Conservation (phyloP, 805 yeast species). For the Clavispora fructus region DNA sequence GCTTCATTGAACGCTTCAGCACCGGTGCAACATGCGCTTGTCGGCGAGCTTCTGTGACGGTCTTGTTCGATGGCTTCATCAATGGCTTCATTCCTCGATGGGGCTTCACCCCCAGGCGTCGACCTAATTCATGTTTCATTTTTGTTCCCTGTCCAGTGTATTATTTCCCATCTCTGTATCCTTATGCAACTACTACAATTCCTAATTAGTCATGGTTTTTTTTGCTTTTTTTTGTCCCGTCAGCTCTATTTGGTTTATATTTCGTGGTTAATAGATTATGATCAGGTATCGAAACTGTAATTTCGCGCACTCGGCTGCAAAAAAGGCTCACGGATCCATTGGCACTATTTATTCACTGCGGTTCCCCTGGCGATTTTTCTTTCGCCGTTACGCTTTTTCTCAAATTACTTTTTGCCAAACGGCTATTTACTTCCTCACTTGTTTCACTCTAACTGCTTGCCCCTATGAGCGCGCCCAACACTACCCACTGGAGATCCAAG, state of each 20-base stretch:
- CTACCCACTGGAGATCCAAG: background rate
- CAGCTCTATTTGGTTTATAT: background rate
- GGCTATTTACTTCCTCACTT: background rate
- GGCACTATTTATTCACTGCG: background rate
- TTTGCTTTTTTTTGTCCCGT: background rate
- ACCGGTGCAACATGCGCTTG: no score
- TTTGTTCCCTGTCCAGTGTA: conserved; percentile 2
- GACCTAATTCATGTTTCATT: background rate
- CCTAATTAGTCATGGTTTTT: background rate
- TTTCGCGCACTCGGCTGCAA: background rate
- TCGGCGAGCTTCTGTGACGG: background rate
- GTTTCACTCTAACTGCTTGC: background rate
- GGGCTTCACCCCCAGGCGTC: background rate
- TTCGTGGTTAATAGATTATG: background rate
- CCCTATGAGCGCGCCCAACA: background rate
- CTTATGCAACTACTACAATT: background rate
- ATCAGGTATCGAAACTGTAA: background rate
- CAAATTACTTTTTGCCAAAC: background rate
- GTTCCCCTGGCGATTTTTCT: background rate
- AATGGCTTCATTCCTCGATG: conserved; percentile 2
- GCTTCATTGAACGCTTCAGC: background rate
- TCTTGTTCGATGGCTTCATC: conserved; percentile 3
- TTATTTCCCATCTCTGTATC: conserved; percentile 1
- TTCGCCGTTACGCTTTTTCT: no score
- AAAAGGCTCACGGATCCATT: background rate